A percentile compares a stretch with the other conserved stretches of the same genome.
Evolutionary conservation across 352 stramenopile species (phyloP).

Genomic region (Pythium rishiriense): DNA sequence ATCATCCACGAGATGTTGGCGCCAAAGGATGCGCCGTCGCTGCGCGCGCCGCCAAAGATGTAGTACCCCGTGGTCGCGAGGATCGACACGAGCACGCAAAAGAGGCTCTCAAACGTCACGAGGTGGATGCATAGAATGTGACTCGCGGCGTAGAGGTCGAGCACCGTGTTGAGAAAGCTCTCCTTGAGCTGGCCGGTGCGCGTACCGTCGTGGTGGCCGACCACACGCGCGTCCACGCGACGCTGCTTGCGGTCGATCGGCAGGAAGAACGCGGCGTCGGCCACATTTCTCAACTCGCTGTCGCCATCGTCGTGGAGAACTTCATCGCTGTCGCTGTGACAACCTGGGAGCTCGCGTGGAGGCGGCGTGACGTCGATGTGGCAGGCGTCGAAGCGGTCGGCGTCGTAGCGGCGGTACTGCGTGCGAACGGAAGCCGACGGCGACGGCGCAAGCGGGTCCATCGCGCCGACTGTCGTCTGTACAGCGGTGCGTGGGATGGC

Average conservation of each 20-base stretch:
- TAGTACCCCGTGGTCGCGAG: slow-evolving; percentile 70
- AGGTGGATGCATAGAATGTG: slow-evolving; percentile 80
- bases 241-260: slow-evolving; percentile 23
- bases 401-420: slow-evolving; percentile 22
- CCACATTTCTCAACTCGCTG: slow-evolving; percentile 3
- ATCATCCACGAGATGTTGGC: slow-evolving; percentile 77
- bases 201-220: slow-evolving; percentile 24
- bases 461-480: neutral
- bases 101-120: slow-evolving; percentile 74
- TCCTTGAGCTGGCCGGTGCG: slow-evolving; percentile 37
- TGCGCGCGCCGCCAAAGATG: slow-evolving; percentile 36
- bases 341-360: neutral
- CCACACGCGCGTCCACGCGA: slow-evolving; percentile 24
- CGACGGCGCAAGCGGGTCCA: neutral
- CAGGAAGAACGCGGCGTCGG: slow-evolving; percentile 34
- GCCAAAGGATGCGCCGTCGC: slow-evolving; percentile 47
- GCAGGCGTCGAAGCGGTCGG: slow-evolving; percentile 4
- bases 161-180: slow-evolving; percentile 54
- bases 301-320: neutral
- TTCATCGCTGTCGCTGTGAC: neutral
- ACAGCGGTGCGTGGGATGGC: neutral
- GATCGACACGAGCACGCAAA: slow-evolving; percentile 67
- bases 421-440: neutral
- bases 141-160: slow-evolving; percentile 77
- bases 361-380: slow-evolving; percentile 2